These are phyloP conservation scores for Berberis vulgaris DNA, from an alignment of 164 flowering plant species.

Conservation along the genomic window DNA sequence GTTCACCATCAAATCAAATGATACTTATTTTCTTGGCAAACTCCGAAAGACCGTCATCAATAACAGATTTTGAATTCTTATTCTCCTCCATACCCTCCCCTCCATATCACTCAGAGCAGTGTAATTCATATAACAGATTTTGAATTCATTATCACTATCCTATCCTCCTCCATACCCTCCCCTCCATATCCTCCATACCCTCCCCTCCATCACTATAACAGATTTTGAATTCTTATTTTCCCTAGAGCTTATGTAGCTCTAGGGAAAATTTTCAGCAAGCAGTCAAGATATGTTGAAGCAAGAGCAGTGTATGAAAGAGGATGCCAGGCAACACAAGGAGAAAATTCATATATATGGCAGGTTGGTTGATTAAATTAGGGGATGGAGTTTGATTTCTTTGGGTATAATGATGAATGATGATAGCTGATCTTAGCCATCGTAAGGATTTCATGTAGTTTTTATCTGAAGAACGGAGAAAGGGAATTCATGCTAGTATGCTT, in stretches of 20 bases:
- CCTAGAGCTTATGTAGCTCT: conserved; percentile 59
- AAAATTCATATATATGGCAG: conserved; percentile 96
- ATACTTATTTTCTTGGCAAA: no score
- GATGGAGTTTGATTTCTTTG: no score
- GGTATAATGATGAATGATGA: no score
- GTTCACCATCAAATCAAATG: no score
- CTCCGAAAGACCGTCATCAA: no score
- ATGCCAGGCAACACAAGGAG: conserved; percentile 93
- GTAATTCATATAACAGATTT: no score
- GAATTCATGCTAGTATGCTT: no score
- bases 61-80: no score
- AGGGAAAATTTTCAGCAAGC: conserved; percentile 54
- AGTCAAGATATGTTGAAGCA: conserved; percentile 54
- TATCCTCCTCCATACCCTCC: conserved; percentile 20
- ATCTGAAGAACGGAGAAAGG: no score
- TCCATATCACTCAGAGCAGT: conserved; percentile 17
- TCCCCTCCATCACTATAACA: conserved; percentile 27
- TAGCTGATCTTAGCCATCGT: no score
- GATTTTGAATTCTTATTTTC: conserved; percentile 16
- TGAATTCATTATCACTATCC: no score
- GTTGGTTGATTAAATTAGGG: conserved; percentile 17
- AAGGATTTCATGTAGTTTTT: no score
- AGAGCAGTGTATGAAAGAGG: conserved; percentile 78
- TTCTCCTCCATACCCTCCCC: conserved; percentile 21
- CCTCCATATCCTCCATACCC: conserved; percentile 19